Conservation (phyloP, 2,329 filamentous ascomycete species). For the Trichophyton schoenleinii region DNA sequence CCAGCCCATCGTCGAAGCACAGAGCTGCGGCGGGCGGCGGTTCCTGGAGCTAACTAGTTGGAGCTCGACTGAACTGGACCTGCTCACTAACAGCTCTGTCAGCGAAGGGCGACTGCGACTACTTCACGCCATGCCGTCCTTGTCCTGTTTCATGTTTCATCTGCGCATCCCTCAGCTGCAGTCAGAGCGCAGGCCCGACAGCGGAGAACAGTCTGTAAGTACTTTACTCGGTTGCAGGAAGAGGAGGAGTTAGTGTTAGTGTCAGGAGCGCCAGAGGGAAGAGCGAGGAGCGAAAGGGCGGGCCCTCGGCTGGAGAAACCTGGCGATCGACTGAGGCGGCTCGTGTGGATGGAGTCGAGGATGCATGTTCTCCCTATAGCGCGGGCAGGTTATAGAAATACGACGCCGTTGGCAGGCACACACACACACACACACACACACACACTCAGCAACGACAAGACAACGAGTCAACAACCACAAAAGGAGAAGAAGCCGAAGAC, state of each 20-base stretch:
- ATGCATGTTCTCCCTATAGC: too few relatives aligned
- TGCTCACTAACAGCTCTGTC: too few relatives aligned
- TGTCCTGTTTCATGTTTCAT: background rate
- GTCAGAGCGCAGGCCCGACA: background rate
- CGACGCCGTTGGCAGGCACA: too few relatives aligned
- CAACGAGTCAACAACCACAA: background rate
- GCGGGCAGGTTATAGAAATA: too few relatives aligned
- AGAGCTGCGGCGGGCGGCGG: background rate
- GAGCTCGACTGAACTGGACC: too few relatives aligned
- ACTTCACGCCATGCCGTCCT: background rate
- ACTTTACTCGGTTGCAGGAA: too few relatives aligned
- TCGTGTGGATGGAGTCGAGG: background rate
- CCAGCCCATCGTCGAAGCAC: background rate
- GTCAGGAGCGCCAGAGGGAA: background rate
- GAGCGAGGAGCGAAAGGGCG: background rate
- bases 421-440: too few relatives aligned
- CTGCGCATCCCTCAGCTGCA: background rate
- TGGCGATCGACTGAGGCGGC: background rate
- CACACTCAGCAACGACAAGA: too few relatives aligned
- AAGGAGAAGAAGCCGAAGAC: background rate
- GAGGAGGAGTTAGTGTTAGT: background rate
- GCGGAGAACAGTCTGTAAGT: background rate
- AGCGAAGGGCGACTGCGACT: background rate
- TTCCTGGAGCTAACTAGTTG: background rate
- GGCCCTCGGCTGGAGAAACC: background rate